Conservation (phyloP, 331 rosid genomes). For the Pyrus hybrid region DNA sequence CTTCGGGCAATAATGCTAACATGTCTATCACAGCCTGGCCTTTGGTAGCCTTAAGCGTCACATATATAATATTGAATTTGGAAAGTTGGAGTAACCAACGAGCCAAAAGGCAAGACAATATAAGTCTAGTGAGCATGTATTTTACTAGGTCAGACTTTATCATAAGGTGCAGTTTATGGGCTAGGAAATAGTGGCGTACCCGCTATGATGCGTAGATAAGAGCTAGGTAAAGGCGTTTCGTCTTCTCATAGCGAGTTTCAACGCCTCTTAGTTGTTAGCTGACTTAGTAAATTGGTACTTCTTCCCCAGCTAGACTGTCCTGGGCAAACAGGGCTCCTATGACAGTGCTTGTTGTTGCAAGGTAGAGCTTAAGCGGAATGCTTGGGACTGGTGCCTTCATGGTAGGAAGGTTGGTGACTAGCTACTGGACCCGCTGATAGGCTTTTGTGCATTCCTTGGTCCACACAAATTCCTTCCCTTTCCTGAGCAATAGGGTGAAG, state of each 20-base stretch:
- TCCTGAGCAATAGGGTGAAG: background rate
- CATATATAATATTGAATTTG: background rate
- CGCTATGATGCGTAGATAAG: too few species aligned
- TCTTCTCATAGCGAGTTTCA: background rate
- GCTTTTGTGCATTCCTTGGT: background rate
- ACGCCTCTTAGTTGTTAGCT: background rate
- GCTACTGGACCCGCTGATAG: too few species aligned
- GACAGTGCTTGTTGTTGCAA: background rate
- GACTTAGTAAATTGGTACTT: background rate
- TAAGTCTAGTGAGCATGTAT: background rate
- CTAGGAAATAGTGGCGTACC: background rate
- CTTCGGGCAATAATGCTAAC: too few species aligned
- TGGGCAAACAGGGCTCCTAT: too few species aligned
- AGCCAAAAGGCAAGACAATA: too few species aligned
- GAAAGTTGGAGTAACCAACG: background rate
- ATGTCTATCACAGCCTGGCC: too few species aligned
- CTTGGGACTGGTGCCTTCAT: too few species aligned
- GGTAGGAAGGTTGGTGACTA: background rate
- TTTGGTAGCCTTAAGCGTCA: rapidly evolving
- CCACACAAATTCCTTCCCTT: background rate
- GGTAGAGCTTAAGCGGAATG: too few species aligned
- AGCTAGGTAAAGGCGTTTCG: too few species aligned
- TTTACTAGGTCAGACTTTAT: background rate
- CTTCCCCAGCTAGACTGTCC: too few species aligned
- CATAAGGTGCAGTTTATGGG: background rate